Percentiles rank a stretch among this genome's conserved stretches.
phyloP scores from a whole-genome alignment of 306 rosid species.

The Trifolium fragiferum region DNA sequence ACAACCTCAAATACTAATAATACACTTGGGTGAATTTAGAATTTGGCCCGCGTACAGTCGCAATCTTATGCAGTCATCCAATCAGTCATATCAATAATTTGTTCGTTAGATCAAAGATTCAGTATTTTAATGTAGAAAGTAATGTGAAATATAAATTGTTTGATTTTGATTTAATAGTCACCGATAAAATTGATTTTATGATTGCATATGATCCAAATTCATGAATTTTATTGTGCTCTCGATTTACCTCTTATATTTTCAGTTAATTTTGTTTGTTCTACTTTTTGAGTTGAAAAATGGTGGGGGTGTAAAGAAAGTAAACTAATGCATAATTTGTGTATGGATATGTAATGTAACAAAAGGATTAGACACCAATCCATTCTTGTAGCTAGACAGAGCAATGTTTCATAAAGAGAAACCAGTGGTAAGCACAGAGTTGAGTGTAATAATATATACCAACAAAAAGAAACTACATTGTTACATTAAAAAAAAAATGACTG shows the following conservation, averaged over 20 bases:
- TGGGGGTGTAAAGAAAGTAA: slow-evolving; percentile 17
- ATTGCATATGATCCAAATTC: too few species aligned
- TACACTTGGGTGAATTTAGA: background rate
- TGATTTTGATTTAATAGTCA: too few species aligned
- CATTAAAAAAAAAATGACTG: slow-evolving; percentile 16
- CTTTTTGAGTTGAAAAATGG: slow-evolving; percentile 22
- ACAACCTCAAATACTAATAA: background rate
- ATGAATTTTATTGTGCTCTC: background rate
- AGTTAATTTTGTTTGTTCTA: slow-evolving; percentile 19
- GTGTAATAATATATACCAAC: slow-evolving; percentile 34
- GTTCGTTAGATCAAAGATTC: too few species aligned
- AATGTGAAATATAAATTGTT: too few species aligned
- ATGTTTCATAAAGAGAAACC: slow-evolving; percentile 49
- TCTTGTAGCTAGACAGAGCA: slow-evolving; percentile 30
- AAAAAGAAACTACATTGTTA: slow-evolving; percentile 23
- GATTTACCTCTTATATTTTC: slow-evolving; percentile 11
- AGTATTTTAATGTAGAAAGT: too few species aligned
- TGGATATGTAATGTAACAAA: slow-evolving; percentile 31
- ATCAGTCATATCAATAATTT: too few species aligned
- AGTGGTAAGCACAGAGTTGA: slow-evolving; percentile 37
- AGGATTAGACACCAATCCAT: slow-evolving; percentile 32
- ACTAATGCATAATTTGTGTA: background rate
- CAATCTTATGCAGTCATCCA: background rate
- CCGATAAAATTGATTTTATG: too few species aligned
- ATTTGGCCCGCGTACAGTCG: background rate